phyloP scores from a whole-genome alignment of 192 early-diverging fungal species.

The Backusella luteola region DNA sequence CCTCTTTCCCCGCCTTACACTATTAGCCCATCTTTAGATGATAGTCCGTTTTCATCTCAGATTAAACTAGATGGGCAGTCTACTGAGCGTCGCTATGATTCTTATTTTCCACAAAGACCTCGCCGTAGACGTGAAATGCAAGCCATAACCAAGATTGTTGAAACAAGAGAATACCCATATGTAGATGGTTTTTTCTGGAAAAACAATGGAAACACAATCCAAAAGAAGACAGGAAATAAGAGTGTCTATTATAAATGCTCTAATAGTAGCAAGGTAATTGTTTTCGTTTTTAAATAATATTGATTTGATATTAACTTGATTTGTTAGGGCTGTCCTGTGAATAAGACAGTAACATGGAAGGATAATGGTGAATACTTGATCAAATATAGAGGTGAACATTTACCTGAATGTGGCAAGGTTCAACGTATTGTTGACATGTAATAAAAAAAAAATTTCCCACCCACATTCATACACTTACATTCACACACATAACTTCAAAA shows the following conservation, averaged over 20 bases:
- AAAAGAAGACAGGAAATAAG: slow-evolving; percentile 56
- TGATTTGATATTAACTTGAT: neutral
- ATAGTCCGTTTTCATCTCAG: slow-evolving; percentile 5
- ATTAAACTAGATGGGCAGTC: neutral
- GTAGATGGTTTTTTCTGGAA: slow-evolving; percentile 47
- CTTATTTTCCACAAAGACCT: slow-evolving; percentile 29
- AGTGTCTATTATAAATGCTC: slow-evolving; percentile 64
- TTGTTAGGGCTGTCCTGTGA: slow-evolving; percentile 43
- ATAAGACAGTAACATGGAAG: slow-evolving; percentile 58
- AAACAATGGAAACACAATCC: slow-evolving; percentile 58
- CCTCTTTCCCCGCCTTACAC: slow-evolving; percentile 21
- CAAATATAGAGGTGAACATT: slow-evolving; percentile 56
- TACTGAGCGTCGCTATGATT: neutral
- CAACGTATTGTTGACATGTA: slow-evolving; percentile 45
- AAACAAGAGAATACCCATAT: slow-evolving; percentile 42
- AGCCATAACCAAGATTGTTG: slow-evolving; percentile 55
- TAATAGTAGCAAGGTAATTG: slow-evolving; percentile 52
- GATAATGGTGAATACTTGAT: slow-evolving; percentile 54
- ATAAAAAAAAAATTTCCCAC: neutral
- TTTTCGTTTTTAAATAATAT: neutral
- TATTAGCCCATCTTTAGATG: slow-evolving; percentile 6
- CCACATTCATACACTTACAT: too few species aligned
- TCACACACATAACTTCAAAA: too few species aligned
- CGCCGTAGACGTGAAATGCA: slow-evolving; percentile 60
- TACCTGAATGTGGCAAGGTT: slow-evolving; percentile 49